Base-by-base conservation (phyloP, 441 rosid genomes). In the Francoa sonchifolia region DNA sequence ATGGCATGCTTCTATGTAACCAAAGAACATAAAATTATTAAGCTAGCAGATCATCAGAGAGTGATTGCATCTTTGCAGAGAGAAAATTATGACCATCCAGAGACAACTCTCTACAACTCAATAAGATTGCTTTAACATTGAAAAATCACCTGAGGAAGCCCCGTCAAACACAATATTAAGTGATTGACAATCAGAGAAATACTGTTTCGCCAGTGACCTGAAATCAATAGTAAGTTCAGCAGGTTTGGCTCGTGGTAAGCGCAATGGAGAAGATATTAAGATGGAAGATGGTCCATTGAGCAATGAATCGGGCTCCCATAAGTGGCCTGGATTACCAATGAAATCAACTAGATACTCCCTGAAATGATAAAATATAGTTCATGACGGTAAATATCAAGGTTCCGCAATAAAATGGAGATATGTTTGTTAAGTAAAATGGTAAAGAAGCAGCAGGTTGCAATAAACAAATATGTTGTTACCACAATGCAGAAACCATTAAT, bases 281-380 rank as follows among this genome's bases (percentile, higher is more conserved):
- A 92, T 87, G 63, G 99, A 75, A 52, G 88, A 75, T 44, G 89
- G 99, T 54, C 96, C 99, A 65, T 87, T 86, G 54, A 83, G 73
- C 76, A 79, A 68, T 71, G 97, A 92, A 71, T 81, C 79, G 0
- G 99, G 99, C 63, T 72, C 89, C 44, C 76, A 77, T 59, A 92
- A 55, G 62, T 70, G 65, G 55, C 99, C 97, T 33, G 99, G 94
- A 66, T 68, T 83, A 60, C 78, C 89, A 42, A 79, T 66, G 67
- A 92, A 83, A 66, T 92, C 99, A 66, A 92, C 77, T 55, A 83
- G 65, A 71, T 68, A 81, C 61, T 92, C 99, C 87, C 97, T 83
- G 94, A 56, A 66, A 80, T 35, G n/a, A 58, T 21, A 59, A 23
- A 39, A 34, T 33, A 36, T 9, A 47, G 32, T 52, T 42, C 48